These are phyloP conservation scores for Chrysochromulina tobinii DNA, from an alignment of 78 protist species.

Conservation along the genomic window DNA sequence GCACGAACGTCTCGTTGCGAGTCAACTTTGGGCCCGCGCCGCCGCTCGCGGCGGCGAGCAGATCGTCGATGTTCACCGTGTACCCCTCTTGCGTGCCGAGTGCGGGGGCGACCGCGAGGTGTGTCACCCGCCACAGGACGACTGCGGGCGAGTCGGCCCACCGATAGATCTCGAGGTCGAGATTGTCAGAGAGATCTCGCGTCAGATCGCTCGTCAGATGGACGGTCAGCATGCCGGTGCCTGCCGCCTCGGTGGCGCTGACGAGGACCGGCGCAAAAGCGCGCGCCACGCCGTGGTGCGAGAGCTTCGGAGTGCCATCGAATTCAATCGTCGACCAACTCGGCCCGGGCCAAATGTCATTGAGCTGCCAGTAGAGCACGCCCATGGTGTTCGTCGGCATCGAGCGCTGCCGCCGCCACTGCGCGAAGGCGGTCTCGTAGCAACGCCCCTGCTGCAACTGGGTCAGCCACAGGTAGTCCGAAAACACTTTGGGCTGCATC, in stretches of 20 bases:
- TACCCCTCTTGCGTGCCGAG: too few species aligned
- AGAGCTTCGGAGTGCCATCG: slow-evolving; percentile 66
- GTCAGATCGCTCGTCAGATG: too few species aligned
- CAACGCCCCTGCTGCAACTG: neutral
- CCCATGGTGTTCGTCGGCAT: slow-evolving; percentile 72
- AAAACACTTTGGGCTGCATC: neutral
- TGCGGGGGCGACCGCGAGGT: too few species aligned
- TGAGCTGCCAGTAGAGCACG: slow-evolving; percentile 81
- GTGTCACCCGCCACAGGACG: too few species aligned
- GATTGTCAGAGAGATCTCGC: too few species aligned
- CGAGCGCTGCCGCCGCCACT: slow-evolving; percentile 56
- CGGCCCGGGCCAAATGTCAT: slow-evolving; percentile 75
- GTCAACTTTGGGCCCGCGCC: too few species aligned
- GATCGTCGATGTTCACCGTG: too few species aligned
- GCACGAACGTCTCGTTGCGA: too few species aligned
- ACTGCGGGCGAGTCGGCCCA: too few species aligned
- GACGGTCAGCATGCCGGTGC: too few species aligned
- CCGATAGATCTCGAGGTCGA: too few species aligned
- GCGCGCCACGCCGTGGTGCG: slow-evolving; percentile 63
- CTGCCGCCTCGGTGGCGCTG: neutral
- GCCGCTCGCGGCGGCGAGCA: too few species aligned
- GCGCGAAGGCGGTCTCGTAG: slow-evolving; percentile 54
- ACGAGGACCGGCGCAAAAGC: slow-evolving; percentile 40
- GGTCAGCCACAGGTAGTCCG: slow-evolving; percentile 7
- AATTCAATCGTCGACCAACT: slow-evolving; percentile 75